Conservation (phyloP, 1,284 basidiomycete species). For the Xerocomus amazonicus region DNA sequence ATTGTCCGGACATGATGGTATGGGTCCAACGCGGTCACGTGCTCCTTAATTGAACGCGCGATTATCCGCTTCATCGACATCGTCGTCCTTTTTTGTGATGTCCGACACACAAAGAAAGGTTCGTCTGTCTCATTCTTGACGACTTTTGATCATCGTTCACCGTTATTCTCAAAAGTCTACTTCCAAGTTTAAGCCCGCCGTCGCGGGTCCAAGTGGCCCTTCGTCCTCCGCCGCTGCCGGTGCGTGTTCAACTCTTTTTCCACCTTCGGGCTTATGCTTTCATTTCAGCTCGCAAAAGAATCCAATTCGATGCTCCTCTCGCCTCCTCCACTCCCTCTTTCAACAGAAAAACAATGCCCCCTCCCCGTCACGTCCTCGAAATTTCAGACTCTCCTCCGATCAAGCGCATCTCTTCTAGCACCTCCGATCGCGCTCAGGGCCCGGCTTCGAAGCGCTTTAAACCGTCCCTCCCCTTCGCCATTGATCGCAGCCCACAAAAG, state of each 20-base stretch:
- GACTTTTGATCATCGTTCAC: too few species aligned
- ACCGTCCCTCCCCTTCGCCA: slow-evolving; percentile 28
- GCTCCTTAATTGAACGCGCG: slow-evolving; percentile 18
- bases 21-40: slow-evolving; percentile 24
- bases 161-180: neutral
- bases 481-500: slow-evolving; percentile 36
- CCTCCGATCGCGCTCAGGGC: slow-evolving; percentile 33
- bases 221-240: slow-evolving; percentile 10
- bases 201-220: neutral
- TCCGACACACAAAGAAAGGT: slow-evolving; percentile 14
- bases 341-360: slow-evolving; percentile 23
- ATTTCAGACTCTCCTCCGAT: slow-evolving; percentile 35
- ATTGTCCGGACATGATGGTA: slow-evolving; percentile 35
- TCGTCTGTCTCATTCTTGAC: neutral
- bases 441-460: slow-evolving; percentile 43
- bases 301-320: slow-evolving; percentile 27
- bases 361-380: slow-evolving; percentile 33
- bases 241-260: slow-evolving; percentile 5
- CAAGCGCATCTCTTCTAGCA: slow-evolving; percentile 46
- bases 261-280: slow-evolving; percentile 6
- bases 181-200: slow-evolving; percentile 42
- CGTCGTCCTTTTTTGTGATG: neutral
- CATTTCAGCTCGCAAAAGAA: slow-evolving; percentile 12
- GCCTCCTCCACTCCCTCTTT: slow-evolving; percentile 37
- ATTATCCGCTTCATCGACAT: slow-evolving; percentile 15